A percentile compares a stretch with the other conserved stretches of the same genome.
Conservation (phyloP, 2,329 filamentous ascomycete species). For the Aphanocladium album region DNA sequence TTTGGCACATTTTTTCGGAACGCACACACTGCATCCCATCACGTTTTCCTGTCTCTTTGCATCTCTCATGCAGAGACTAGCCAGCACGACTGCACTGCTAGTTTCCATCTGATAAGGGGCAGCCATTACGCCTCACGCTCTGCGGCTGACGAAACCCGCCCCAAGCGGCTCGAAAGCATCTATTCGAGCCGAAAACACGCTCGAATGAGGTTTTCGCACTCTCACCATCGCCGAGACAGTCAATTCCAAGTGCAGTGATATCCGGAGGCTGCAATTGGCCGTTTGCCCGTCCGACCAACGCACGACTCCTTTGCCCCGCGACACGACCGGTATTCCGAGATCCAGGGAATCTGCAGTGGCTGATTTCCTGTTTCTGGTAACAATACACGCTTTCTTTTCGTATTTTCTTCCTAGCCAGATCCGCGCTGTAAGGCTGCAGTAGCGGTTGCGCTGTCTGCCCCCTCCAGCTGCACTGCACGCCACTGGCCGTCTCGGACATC, state of each 20-base stretch:
- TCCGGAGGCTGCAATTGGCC: slow-evolving; percentile 7
- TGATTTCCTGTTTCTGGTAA: not conserved
- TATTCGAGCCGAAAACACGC: no score
- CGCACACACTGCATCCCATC: slow-evolving; percentile 3
- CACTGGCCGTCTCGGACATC: slow-evolving; percentile 12
- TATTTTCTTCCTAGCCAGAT: not conserved
- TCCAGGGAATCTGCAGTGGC: not conserved
- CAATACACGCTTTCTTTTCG: not conserved
- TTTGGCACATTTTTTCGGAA: slow-evolving; percentile 3
- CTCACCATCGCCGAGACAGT: not conserved
- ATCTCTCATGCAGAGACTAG: not conserved
- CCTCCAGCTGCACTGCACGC: not conserved
- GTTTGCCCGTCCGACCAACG: not conserved
- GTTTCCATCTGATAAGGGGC: slow-evolving; percentile 2
- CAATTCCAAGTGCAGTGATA: not conserved
- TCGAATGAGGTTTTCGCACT: no score
- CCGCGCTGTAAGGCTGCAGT: slow-evolving; percentile 6
- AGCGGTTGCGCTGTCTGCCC: not conserved
- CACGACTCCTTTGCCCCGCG: not conserved
- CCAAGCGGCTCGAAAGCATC: no score
- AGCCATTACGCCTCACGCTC: not conserved
- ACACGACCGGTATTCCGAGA: slow-evolving; percentile 1
- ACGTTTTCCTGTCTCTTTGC: not conserved
- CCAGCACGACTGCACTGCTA: not conserved
- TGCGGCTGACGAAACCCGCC: not conserved